phyloP scores from a whole-genome alignment of 768 basidiomycete species.

The Mycena latifolia region DNA sequence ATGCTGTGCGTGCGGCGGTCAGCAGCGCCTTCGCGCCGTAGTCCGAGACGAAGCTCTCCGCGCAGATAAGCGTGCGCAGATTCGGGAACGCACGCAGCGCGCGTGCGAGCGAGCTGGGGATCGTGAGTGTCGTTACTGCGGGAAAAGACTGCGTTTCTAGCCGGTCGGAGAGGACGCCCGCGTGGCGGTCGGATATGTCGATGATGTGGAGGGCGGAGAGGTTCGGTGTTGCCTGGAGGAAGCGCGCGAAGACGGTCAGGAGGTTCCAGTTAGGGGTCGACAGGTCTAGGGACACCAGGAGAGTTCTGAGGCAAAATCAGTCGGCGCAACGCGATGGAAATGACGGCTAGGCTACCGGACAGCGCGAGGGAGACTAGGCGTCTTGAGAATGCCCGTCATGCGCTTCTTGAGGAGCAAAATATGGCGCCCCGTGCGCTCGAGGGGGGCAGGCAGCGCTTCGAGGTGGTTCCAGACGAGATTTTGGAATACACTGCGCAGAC shows the following conservation, averaged over 20 bases:
- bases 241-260: constrained; percentile 16
- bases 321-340: neutral
- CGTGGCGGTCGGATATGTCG: constrained; percentile 9
- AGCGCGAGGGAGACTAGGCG: constrained; percentile 19
- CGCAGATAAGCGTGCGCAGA: constrained; percentile 12
- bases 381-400: constrained; percentile 24
- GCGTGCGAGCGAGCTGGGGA: constrained; percentile 11
- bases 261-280: constrained; percentile 7
- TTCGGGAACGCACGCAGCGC: constrained; percentile 6
- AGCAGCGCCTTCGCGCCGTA: neutral
- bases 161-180: neutral
- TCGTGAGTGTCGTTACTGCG: constrained; percentile 3
- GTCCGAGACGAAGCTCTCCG: constrained; percentile 2
- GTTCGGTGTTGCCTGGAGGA: constrained; percentile 18
- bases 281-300: constrained; percentile 10
- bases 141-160: neutral
- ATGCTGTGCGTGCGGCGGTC: constrained; percentile 2
- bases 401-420: neutral
- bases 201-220: constrained; percentile 15
- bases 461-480: constrained; percentile 14
- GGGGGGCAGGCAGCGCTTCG: neutral
- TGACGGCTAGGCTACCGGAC: constrained; percentile 7
- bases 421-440: constrained; percentile 5
- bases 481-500: constrained; percentile 6
- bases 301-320: neutral